A percentile compares a stretch with the other conserved stretches of the same genome.
Conservation (phyloP, 2,329 filamentous ascomycete species). For the Neonectria sp. region DNA sequence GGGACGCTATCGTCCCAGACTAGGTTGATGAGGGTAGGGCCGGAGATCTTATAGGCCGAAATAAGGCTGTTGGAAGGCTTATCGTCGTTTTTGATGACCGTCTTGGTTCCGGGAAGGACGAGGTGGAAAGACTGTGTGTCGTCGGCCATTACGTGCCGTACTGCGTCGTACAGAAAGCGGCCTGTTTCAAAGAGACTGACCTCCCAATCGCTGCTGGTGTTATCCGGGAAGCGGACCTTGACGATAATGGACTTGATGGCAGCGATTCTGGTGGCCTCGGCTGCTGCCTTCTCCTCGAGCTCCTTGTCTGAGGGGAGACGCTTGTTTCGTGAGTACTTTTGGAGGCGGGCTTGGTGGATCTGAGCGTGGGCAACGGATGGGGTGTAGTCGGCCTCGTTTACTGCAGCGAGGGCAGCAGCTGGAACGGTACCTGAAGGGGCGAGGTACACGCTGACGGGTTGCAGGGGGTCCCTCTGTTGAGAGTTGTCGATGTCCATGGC, state of each 20-base stretch:
- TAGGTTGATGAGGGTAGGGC: slow-evolving; percentile 82
- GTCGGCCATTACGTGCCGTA: slow-evolving; percentile 78
- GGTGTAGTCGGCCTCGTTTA: slow-evolving; percentile 82
- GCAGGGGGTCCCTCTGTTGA: slow-evolving; percentile 53
- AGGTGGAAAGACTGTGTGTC: slow-evolving; percentile 79
- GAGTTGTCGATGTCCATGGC: slow-evolving; percentile 43
- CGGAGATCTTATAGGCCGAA: slow-evolving; percentile 77
- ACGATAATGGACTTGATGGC: slow-evolving; percentile 79
- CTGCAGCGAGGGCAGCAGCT: slow-evolving; percentile 76
- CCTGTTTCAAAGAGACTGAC: slow-evolving; percentile 79
- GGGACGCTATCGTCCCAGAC: slow-evolving; percentile 78
- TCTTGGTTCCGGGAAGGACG: slow-evolving; percentile 71
- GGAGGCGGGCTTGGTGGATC: slow-evolving; percentile 79
- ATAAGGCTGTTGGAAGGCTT: slow-evolving; percentile 74
- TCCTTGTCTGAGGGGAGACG: slow-evolving; percentile 88
- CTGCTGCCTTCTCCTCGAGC: slow-evolving; percentile 77
- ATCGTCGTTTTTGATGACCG: slow-evolving; percentile 63
- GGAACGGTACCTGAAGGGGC: slow-evolving; percentile 84
- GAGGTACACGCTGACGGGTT: slow-evolving; percentile 80
- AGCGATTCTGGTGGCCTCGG: slow-evolving; percentile 75
- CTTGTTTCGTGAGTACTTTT: slow-evolving; percentile 76
- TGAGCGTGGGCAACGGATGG: slow-evolving; percentile 84
- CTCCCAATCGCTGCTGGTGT: slow-evolving; percentile 81
- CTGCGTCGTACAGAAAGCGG: slow-evolving; percentile 80
- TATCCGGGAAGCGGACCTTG: slow-evolving; percentile 90